Percentiles rank a stretch among this genome's conserved stretches.
phyloP scores from a whole-genome alignment of 2,329 filamentous ascomycete genomes.

The Phaeosphaeria sp. region DNA sequence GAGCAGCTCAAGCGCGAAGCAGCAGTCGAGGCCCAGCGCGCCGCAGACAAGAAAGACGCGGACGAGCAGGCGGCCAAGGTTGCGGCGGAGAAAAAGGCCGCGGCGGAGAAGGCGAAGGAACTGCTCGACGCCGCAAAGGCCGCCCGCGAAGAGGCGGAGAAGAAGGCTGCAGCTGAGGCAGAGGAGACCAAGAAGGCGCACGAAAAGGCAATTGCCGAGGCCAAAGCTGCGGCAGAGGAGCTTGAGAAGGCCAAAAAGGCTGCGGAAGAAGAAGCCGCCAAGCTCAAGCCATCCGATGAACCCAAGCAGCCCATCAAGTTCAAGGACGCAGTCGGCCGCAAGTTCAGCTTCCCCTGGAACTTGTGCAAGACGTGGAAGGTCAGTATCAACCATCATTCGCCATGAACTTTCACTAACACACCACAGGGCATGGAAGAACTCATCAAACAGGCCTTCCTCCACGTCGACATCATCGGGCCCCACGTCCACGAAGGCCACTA shows the following conservation, averaged over 20 bases:
- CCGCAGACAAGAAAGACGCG: slow-evolving; percentile 55
- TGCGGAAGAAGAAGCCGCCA: slow-evolving; percentile 53
- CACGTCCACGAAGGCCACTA: slow-evolving; percentile 56
- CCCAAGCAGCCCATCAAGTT: slow-evolving; percentile 48
- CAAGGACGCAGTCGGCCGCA: slow-evolving; percentile 40
- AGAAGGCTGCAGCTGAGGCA: slow-evolving; percentile 36
- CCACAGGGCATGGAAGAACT: slow-evolving; percentile 58
- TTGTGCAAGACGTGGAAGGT: slow-evolving; percentile 40
- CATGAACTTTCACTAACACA: slow-evolving; percentile 62
- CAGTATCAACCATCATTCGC: slow-evolving; percentile 52
- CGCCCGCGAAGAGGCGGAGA: slow-evolving; percentile 41
- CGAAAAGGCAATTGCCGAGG: slow-evolving; percentile 53
- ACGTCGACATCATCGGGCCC: slow-evolving; percentile 54
- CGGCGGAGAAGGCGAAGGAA: slow-evolving; percentile 35
- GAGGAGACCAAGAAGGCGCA: slow-evolving; percentile 55
- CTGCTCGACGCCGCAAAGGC: slow-evolving; percentile 39
- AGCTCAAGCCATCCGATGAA: slow-evolving; percentile 56
- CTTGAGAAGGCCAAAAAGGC: slow-evolving; percentile 56
- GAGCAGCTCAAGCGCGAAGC: slow-evolving; percentile 47
- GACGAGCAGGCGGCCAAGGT: slow-evolving; percentile 59
- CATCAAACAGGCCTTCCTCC: slow-evolving; percentile 58
- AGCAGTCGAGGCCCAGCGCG: slow-evolving; percentile 37
- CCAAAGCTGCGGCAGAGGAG: slow-evolving; percentile 51
- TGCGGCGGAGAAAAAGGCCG: slow-evolving; percentile 54
- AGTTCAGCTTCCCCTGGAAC: slow-evolving; percentile 38